phyloP scores from a whole-genome alignment of 2,329 filamentous ascomycete genomes.

The Pestalotiopsis sp. region DNA sequence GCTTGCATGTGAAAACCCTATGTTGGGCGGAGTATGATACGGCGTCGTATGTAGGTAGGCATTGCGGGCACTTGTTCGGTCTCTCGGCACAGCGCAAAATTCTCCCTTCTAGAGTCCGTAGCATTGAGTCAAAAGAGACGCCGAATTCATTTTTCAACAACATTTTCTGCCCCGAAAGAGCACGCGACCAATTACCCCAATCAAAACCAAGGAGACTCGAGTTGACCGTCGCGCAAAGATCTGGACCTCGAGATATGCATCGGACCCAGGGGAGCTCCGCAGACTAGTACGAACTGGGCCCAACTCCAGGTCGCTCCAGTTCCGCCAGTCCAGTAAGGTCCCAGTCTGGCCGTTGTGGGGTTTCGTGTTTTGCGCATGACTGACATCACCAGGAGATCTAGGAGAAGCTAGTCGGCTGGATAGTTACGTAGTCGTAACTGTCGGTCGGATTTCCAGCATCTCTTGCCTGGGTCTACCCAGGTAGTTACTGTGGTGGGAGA shows the following conservation, averaged over 20 bases:
- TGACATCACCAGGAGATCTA: slow-evolving; percentile 16
- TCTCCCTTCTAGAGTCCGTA: neutral
- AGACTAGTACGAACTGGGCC: slow-evolving; percentile 2
- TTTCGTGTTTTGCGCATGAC: neutral
- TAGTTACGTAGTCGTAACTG: neutral
- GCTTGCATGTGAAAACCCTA: neutral
- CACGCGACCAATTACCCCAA: slow-evolving; percentile 8
- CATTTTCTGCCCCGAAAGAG: neutral
- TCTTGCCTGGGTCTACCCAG: neutral
- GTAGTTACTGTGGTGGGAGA: neutral
- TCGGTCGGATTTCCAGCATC: neutral
- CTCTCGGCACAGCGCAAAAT: neutral
- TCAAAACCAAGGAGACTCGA: neutral
- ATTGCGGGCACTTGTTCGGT: neutral
- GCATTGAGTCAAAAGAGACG: neutral
- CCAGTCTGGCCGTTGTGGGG: neutral
- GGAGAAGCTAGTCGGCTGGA: neutral
- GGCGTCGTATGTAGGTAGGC: neutral
- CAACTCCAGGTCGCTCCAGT: neutral
- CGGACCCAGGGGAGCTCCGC: slow-evolving; percentile 1
- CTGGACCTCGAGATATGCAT: neutral
- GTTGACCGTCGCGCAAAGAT: neutral
- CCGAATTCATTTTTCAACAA: neutral
- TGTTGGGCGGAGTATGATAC: neutral
- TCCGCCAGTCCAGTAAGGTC: neutral